Evolutionary conservation across 2,329 filamentous ascomycete species (phyloP).

Genomic region (Stylonectria norvegica): DNA sequence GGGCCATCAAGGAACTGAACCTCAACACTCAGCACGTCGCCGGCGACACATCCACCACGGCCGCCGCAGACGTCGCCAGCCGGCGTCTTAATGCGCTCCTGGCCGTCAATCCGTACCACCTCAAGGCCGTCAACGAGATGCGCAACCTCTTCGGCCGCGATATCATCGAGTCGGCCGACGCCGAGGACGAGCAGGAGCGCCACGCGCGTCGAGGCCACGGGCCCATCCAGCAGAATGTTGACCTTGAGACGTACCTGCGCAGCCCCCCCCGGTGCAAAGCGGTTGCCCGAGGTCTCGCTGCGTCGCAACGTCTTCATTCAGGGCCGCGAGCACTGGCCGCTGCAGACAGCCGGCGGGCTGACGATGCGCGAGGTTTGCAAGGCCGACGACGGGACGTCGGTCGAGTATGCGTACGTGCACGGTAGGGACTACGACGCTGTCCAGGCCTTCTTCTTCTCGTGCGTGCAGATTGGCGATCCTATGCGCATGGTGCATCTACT

Average conservation of each 20-base stretch:
- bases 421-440: constrained; percentile 68
- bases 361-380: constrained; percentile 65
- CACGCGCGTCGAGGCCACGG: constrained; percentile 34
- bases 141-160: constrained; percentile 56
- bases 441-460: constrained; percentile 72
- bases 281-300: constrained; percentile 66
- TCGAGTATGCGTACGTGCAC: constrained; percentile 75
- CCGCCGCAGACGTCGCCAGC: constrained; percentile 8
- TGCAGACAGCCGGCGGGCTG: constrained; percentile 73
- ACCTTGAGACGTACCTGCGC: constrained; percentile 54
- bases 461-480: constrained; percentile 80
- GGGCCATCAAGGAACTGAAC: constrained; percentile 49
- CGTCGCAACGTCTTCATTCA: constrained; percentile 81
- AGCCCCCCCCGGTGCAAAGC: constrained; percentile 54
- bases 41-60: background rate
- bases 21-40: constrained; percentile 25
- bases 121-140: constrained; percentile 93
- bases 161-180: constrained; percentile 52
- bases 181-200: constrained; percentile 46
- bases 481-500: constrained; percentile 77
- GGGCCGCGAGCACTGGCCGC: constrained; percentile 84
- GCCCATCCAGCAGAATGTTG: constrained; percentile 45
- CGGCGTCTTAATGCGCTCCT: constrained; percentile 41
- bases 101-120: constrained; percentile 59
- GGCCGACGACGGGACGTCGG: constrained; percentile 49